Evolutionary conservation across 2,329 filamentous ascomycete genomes (phyloP), one percentile per base, ranked within the genome.

Genomic region (Cryphonectria nitschkei): DNA sequence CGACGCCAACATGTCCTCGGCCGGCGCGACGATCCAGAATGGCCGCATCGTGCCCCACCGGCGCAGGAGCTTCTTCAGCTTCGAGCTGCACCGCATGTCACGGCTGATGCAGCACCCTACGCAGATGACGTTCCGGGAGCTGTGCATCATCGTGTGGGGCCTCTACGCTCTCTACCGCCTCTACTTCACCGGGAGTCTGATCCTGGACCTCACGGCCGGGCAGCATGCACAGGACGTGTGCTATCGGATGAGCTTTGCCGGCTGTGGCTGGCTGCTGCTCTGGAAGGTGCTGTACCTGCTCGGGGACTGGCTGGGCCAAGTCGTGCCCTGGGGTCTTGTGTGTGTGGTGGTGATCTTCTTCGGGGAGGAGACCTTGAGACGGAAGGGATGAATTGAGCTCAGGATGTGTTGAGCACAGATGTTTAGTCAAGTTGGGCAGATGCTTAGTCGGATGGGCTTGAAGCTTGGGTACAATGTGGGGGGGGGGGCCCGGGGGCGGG

Each of bases 101-200:
- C 63, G 63, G 9, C 26, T 65, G 43, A 4, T 65, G 26, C 63
- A 65, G 41, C 41, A 52, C 29, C 63, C 63, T 5, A 16, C 16
- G n/a, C 63, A 65, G 41, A 34, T 37, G 41, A 65, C 41, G 14
- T 65, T 65, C 11, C 63, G 63, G 41, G 63, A 65, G 63, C 63
- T 65, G 43, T 65, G 63, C 29, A 13, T 65, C 41, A 34, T 65
- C 29, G 11, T n/a, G 7, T 22, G 37, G 63, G 43, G 39, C 26
- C 16, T 65, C 26, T 65, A 34, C 29, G 37, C 41, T 3, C 16
- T 65, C 0, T 52, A 65, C 14, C 29, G 29, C 22, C 19, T 46
- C 7, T 65, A 52, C 29, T 50, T 65, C 16, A 50, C 63, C 2
- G 63, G 29, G 0, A 4, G 43, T 7, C 26, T 52, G 29, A 65